These are phyloP conservation scores for Globisporangium ultimum DNA, from an alignment of 352 stramenopile species.

Conservation along the genomic window DNA sequence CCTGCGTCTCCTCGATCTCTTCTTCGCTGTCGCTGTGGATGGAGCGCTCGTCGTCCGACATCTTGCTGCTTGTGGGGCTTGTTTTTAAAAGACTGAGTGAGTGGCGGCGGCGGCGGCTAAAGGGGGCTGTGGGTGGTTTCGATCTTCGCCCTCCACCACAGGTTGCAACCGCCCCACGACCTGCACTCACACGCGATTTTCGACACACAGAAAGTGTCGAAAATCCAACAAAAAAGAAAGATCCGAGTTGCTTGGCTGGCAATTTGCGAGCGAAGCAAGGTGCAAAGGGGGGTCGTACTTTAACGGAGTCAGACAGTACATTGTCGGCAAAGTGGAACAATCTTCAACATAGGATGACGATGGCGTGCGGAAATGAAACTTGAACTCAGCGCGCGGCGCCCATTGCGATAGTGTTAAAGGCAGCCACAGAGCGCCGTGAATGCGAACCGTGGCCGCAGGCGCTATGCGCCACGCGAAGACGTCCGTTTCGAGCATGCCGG, in stretches of 20 bases:
- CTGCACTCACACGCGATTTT: slow-evolving; percentile 19
- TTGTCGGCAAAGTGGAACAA: not conserved
- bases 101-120: not conserved
- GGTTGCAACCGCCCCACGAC: slow-evolving; percentile 11
- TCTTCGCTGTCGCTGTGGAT: slow-evolving; percentile 74
- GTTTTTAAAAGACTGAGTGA: slow-evolving; percentile 13
- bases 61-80: slow-evolving; percentile 15
- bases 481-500: too few relatives aligned
- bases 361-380: too few relatives aligned
- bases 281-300: not conserved
- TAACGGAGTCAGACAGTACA: not conserved
- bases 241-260: not conserved
- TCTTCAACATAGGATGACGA: not conserved
- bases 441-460: too few relatives aligned
- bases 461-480: too few relatives aligned
- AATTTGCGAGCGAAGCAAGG: not conserved
- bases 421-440: too few relatives aligned
- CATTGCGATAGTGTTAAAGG: too few relatives aligned
- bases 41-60: slow-evolving; percentile 51
- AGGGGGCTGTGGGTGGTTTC: slow-evolving; percentile 1
- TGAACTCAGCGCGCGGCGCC: too few relatives aligned
- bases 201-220: slow-evolving; percentile 5
- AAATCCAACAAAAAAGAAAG: not conserved
- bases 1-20: slow-evolving; percentile 52
- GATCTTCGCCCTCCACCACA: slow-evolving; percentile 11